Percentiles rank a stretch among this genome's conserved stretches.
These are phyloP conservation scores for Sistotremastrum suecicum DNA, from an alignment of 768 basidiomycete genomes.

Conservation along the genomic window DNA sequence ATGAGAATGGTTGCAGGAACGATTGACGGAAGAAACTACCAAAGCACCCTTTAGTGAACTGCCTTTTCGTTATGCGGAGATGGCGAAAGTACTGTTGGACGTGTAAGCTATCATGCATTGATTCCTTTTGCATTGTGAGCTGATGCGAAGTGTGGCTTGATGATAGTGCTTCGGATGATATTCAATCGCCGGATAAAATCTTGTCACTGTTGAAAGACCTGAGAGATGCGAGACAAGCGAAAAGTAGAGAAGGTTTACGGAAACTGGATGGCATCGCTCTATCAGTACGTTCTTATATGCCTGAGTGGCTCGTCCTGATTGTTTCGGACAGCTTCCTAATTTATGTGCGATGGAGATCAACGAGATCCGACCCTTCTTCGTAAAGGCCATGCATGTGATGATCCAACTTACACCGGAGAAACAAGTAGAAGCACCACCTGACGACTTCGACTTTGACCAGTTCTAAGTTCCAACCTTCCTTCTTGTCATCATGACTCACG, in stretches of 20 bases:
- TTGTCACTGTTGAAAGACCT: conserved; percentile 82
- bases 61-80: conserved; percentile 82
- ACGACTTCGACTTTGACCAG: neutral
- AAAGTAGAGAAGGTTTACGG: conserved; percentile 74
- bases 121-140: neutral
- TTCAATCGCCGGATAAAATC: conserved; percentile 72
- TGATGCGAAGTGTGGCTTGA: neutral
- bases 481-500: neutral
- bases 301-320: neutral
- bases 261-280: conserved; percentile 72
- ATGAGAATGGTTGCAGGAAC: conserved; percentile 68
- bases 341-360: conserved; percentile 87
- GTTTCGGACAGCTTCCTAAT: conserved; percentile 51
- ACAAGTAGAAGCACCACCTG: neutral
- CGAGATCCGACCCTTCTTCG: conserved; percentile 83
- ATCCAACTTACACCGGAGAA: conserved; percentile 32
- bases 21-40: conserved; percentile 61
- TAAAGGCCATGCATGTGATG: conserved; percentile 64
- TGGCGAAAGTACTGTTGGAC: conserved; percentile 86
- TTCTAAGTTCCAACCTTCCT: too few species aligned
- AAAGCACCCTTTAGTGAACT: conserved; percentile 60
- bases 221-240: conserved; percentile 92
- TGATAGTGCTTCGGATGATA: conserved; percentile 79
- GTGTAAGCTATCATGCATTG: conserved; percentile 39
- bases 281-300: conserved; percentile 33